Evolutionary conservation across 768 basidiomycete genomes (phyloP), one percentile per base, ranked within the genome.

Genomic region (Lenzites betulinus): DNA sequence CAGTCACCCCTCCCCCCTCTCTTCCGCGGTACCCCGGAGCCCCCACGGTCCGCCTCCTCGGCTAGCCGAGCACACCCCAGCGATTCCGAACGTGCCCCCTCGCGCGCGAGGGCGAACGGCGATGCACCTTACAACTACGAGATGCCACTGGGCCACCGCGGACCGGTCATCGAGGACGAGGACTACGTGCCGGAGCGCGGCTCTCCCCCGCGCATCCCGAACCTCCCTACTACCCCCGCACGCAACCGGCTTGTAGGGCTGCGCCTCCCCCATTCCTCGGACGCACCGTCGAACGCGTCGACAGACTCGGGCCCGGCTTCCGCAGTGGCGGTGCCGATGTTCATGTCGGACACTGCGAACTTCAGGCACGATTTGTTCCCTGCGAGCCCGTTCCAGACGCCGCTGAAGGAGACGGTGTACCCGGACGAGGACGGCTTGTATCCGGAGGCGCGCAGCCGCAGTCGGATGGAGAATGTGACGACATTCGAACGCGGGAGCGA

Each of bases 351-450:
- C 73, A 67, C 80, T 74, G 61, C 69, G 26, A 79, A 82, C 16
- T 83, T 84, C 26, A 78, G 82, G 60, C 82, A 81, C 58, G 89
- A 90, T 51, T 56, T 72, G 15, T 86, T 86, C 72, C 83, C 87
- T 7, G 83, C 79, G 28, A 92, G 88, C 70, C 89, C 90, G 15
- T 91, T 90, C 66, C 82, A 81, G 12, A 85, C 85, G 2, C 91
- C 89, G 0, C 69, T 89, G 52, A 85, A 83, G 71, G 91, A 92
- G 71, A 78, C 79, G 43, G 73, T 78, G 38, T 71, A 81, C 50
- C 79, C 85, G 23, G 88, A 89, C 18, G 89, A 80, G 7, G 83
- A 92, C 22, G 89, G 87, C 60, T 63, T 64, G 35, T 71, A 69
- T 49, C 68, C 68, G n/a, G 66, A 72, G 26, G 28, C 68, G 36